phyloP scores from a whole-genome alignment of 148 eudicot species.

The Chenopodium quinoa region DNA sequence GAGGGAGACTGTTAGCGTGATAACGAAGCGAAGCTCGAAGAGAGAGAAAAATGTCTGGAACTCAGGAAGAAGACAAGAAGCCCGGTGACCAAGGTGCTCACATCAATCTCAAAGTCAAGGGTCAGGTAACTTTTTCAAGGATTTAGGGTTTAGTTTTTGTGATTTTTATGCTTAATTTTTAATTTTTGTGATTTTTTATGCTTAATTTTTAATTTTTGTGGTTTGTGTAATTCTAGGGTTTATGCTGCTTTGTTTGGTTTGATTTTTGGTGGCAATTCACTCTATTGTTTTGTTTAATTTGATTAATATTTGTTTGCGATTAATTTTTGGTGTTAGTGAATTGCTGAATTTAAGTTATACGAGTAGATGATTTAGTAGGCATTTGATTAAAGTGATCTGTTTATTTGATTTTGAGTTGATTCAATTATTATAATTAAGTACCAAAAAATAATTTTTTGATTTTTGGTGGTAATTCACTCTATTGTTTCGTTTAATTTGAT shows the following conservation, averaged over 20 bases:
- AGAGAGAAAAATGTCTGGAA: conserved; percentile 30
- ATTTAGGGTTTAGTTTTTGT: not conserved
- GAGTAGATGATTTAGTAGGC: no score
- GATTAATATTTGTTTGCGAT: not conserved
- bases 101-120: conserved; percentile 54
- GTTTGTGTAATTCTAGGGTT: not conserved
- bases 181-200: not conserved
- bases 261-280: not conserved
- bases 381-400: not conserved
- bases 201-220: not conserved
- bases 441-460: no score
- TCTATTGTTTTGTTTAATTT: not conserved
- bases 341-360: no score
- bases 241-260: not conserved
- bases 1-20: not conserved
- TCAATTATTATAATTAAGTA: no score
- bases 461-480: not conserved
- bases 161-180: not conserved
- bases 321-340: not conserved
- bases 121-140: conserved; percentile 30
- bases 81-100: conserved; percentile 43
- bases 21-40: not conserved
- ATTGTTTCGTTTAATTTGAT: not conserved
- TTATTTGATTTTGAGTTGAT: not conserved
- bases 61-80: conserved; percentile 48